phyloP scores from a whole-genome alignment of 2,329 filamentous ascomycete genomes.

The Nemania bipapillata region DNA sequence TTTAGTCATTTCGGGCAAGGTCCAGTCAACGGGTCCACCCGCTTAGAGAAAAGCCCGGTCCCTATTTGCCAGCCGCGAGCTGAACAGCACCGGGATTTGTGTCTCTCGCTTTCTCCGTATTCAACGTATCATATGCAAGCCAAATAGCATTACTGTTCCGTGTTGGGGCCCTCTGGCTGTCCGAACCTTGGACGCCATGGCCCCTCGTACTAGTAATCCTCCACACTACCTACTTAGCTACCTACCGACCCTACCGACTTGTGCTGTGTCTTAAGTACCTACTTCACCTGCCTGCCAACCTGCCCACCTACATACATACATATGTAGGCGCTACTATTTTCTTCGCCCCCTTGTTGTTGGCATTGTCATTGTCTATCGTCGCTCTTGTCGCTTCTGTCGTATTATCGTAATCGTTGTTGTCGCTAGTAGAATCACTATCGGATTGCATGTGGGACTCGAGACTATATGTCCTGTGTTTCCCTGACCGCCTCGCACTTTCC shows the following conservation, averaged over 20 bases:
- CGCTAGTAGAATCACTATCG: neutral
- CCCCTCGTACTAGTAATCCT: constrained; percentile 26
- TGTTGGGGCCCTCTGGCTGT: constrained; percentile 10
- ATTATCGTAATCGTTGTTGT: neutral
- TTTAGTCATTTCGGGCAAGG: constrained; percentile 8
- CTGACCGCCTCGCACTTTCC: neutral
- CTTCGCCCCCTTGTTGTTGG: neutral
- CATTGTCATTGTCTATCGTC: neutral
- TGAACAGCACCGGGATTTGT: neutral
- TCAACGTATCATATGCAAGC: constrained; percentile 31
- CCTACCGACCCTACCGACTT: too few relatives aligned
- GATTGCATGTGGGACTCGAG: neutral
- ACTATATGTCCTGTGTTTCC: neutral
- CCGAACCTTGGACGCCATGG: constrained; percentile 1
- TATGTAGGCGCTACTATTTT: too few relatives aligned
- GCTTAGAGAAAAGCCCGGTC: constrained; percentile 6
- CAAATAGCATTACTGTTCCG: constrained; percentile 35
- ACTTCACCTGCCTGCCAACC: neutral
- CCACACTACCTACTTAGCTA: neutral
- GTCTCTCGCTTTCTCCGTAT: neutral
- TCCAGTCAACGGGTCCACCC: neutral
- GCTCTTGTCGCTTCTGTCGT: neutral
- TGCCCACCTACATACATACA: neutral
- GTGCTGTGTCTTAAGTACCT: neutral
- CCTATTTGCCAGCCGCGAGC: constrained; percentile 3